Base-by-base conservation (phyloP, 805 yeast genomes). In the Lipomyces yamadae region DNA sequence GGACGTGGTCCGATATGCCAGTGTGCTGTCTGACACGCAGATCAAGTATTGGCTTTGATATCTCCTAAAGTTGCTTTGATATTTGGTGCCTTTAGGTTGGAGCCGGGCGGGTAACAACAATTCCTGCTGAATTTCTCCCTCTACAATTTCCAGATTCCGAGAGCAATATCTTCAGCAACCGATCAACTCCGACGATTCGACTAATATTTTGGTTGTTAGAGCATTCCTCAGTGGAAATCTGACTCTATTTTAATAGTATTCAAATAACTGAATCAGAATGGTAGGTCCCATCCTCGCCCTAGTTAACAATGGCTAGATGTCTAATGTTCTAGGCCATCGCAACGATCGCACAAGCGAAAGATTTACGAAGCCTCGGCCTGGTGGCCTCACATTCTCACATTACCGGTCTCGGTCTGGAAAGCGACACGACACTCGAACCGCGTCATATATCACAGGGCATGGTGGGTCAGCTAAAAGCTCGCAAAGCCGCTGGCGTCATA, bases 351-450 rank as follows among this genome's bases (percentile, higher is more conserved):
- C 80, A 80, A 60, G 79, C 82, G 59, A 84, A 81, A 67, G 86
- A 85, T 68, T 75, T 83, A 56, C 83, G 85, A 61, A 86, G 88
- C n/a, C 82, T 91, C 64, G 88, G 93, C 60, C 83, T 92, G 73
- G 88, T 92, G 65, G 97, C 98, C 1, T 97, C 98, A n/a, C 99
- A 95, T 78, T 92, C 98, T 4, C 99, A 95, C 79, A 95, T 95
- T 77, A 85, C 95, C 32, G 99, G 99, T 0, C 84, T 95, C 37
- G 99, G 99, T n/a, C 84, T 95, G 62, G 98, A 94, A 78, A 73
- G 75, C 52, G 98, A 92, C 70, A 86, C 88, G 74, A 61, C 61
- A 15, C 83, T 96, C 72, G 88, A 86, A 74, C 98, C 98, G 54
- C 85, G 90, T 64, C 90, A 85, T 61, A 83, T 89, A 50, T 82